phyloP scores from a whole-genome alignment of 345 rosid species.

The Microcos paniculata region DNA sequence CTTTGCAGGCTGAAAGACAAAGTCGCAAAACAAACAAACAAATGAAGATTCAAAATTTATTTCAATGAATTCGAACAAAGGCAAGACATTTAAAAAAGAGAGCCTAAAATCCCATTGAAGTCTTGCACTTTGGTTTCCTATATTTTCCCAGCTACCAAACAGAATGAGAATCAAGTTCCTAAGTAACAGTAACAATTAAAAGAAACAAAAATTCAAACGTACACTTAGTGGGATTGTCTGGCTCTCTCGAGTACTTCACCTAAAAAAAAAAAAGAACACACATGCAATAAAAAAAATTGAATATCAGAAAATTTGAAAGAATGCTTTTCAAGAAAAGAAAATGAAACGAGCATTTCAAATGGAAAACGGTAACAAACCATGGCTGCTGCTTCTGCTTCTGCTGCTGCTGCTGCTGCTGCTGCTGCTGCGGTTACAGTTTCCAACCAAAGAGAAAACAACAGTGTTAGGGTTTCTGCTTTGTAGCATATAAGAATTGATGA shows the following conservation, averaged over 20 bases:
- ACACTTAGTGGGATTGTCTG: constrained; percentile 79
- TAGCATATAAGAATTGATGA: not conserved
- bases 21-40: not conserved
- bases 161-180: not conserved
- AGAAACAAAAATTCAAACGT: constrained; percentile 14
- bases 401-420: not conserved
- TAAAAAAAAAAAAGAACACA: constrained; percentile 18
- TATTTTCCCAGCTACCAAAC: constrained; percentile 5
- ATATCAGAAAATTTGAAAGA: not conserved
- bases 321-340: not conserved
- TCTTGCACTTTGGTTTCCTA: not conserved
- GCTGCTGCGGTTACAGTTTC: not conserved
- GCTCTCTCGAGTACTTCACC: constrained; percentile 80
- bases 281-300: not conserved
- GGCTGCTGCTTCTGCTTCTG: constrained; percentile 9
- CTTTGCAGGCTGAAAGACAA: constrained; percentile 68
- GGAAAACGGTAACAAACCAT: constrained; percentile 23
- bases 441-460: not conserved
- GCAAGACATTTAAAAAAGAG: constrained; percentile 3
- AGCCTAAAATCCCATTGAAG: not conserved
- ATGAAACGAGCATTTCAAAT: not conserved
- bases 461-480: not conserved
- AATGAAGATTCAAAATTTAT: not conserved
- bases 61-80: not conserved
- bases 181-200: not conserved